Conservation (phyloP, 805 yeast genomes). For the Monosporozyma yasuniensis region DNA sequence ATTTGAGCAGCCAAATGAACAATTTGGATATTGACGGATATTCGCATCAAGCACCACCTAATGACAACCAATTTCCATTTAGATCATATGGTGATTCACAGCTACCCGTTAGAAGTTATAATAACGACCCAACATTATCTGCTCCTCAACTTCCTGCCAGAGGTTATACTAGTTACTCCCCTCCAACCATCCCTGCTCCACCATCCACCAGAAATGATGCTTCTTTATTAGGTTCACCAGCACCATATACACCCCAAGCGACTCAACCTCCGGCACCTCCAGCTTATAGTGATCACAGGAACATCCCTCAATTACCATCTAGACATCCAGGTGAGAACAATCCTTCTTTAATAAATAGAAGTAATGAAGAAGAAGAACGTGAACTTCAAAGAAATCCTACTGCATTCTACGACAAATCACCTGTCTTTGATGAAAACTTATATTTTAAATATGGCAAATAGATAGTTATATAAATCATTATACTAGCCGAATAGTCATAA, state of each 20-base stretch:
- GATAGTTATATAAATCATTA: not conserved
- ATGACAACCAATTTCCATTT: not conserved
- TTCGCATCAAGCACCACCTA: not conserved
- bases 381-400: slow-evolving; percentile 29
- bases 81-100: not conserved
- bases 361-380: slow-evolving; percentile 15
- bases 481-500: not conserved
- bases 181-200: not conserved
- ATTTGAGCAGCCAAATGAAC: not conserved
- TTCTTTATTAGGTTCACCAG: not conserved
- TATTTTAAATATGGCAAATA: slow-evolving; percentile 32
- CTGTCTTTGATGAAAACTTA: slow-evolving; percentile 41
- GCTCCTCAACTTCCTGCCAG: slow-evolving; percentile 8
- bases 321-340: slow-evolving; percentile 13
- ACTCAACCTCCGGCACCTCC: not conserved
- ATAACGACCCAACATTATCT: not conserved
- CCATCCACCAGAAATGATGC: not conserved
- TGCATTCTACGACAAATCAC: slow-evolving; percentile 40
- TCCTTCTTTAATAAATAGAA: not conserved
- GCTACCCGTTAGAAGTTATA: not conserved
- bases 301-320: not conserved
- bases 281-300: not conserved
- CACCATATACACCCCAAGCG: not conserved
- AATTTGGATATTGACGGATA: not conserved
- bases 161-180: not conserved